Percentiles rank a stretch among this genome's conserved stretches.
These are phyloP conservation scores for Trametes cinnabarina DNA, from an alignment of 768 basidiomycete genomes.

Conservation along the genomic window DNA sequence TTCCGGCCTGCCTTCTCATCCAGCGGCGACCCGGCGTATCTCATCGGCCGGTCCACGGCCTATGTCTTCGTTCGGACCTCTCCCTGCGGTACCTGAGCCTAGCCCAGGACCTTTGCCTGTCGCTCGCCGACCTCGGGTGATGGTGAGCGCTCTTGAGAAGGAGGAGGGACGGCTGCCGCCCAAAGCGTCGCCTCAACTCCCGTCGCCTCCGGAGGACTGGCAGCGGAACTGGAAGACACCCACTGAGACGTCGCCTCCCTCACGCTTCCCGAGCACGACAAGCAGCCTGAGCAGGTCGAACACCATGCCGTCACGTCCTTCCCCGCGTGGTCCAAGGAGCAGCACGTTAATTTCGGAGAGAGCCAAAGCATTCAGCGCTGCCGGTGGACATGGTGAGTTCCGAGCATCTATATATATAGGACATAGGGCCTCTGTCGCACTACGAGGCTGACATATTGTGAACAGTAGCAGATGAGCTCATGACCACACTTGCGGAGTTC, in stretches of 20 bases:
- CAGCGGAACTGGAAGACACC: constrained; percentile 8
- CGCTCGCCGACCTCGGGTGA: not conserved
- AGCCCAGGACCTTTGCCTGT: constrained; percentile 4
- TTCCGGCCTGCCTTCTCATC: constrained; percentile 23
- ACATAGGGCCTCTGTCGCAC: too few relatives aligned
- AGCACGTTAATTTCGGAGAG: constrained; percentile 32
- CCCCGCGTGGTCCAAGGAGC: constrained; percentile 20
- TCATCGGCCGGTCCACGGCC: constrained; percentile 12
- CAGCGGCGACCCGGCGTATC: constrained; percentile 21
- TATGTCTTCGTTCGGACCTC: constrained; percentile 18
- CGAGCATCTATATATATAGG: too few relatives aligned
- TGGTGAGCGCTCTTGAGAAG: constrained; percentile 5
- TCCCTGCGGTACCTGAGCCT: constrained; percentile 22
- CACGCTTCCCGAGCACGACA: not conserved
- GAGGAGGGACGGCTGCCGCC: not conserved
- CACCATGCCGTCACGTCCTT: constrained; percentile 26
- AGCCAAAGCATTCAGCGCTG: constrained; percentile 29
- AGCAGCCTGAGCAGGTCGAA: constrained; percentile 24
- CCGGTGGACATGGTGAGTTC: constrained; percentile 22
- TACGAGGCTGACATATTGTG: not conserved
- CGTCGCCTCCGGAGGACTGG: constrained; percentile 15
- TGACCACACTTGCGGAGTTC: constrained; percentile 37
- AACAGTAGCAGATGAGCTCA: constrained; percentile 15
- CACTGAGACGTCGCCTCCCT: constrained; percentile 10
- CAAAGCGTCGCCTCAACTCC: constrained; percentile 4